Evolutionary conservation across 2,329 filamentous ascomycete species (phyloP).

Genomic region (Zalaria sp.): DNA sequence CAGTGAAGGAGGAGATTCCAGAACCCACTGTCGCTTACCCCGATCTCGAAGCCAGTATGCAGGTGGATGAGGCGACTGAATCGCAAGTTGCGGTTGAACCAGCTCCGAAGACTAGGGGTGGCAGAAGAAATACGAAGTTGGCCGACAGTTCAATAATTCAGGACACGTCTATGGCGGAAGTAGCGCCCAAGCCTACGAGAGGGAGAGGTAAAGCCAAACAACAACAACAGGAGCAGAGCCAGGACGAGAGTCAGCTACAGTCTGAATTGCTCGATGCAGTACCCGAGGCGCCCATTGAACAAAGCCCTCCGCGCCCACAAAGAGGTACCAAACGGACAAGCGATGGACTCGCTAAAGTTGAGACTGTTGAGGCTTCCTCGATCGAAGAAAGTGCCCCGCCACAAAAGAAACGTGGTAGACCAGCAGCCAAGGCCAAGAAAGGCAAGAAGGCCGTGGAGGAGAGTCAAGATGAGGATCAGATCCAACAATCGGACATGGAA

Average conservation of each 20-base stretch:
- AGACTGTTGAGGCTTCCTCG: not conserved
- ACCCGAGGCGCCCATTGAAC: slow-evolving; percentile 13
- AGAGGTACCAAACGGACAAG: slow-evolving; percentile 23
- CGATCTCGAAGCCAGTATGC: not conserved
- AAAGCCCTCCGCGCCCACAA: slow-evolving; percentile 11
- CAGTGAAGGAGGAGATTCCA: slow-evolving; percentile 2
- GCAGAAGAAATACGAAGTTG: slow-evolving; percentile 11
- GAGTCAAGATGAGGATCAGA: slow-evolving; percentile 5
- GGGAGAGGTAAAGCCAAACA: slow-evolving; percentile 7
- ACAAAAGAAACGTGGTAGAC: slow-evolving; percentile 6
- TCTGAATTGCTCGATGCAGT: slow-evolving; percentile 10
- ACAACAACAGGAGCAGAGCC: slow-evolving; percentile 3
- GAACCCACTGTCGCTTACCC: slow-evolving; percentile 4
- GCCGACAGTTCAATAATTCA: slow-evolving; percentile 15
- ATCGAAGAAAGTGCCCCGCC: slow-evolving; percentile 1
- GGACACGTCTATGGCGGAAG: slow-evolving; percentile 10
- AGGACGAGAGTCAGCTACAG: slow-evolving; percentile 15
- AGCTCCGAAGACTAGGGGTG: not conserved
- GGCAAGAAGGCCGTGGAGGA: slow-evolving; percentile 9
- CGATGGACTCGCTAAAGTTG: slow-evolving; percentile 15
- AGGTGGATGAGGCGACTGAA: not conserved
- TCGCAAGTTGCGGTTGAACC: not conserved
- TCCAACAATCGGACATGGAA: not conserved
- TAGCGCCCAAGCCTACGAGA: slow-evolving; percentile 13
- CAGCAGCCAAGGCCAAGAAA: slow-evolving; percentile 7